phyloP scores from a whole-genome alignment of 1,284 basidiomycete species.

The Gymnopus androsaceus region DNA sequence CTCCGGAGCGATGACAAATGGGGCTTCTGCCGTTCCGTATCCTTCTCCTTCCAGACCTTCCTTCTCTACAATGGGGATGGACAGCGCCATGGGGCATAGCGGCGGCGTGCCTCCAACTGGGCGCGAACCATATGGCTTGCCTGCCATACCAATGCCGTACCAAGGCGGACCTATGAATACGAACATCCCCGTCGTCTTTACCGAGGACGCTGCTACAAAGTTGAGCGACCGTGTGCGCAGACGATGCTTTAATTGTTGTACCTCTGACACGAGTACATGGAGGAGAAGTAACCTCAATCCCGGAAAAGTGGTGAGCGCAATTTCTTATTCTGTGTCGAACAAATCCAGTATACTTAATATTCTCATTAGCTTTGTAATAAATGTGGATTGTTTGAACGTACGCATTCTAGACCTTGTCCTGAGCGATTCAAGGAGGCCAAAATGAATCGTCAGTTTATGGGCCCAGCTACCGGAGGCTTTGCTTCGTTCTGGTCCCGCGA shows the following conservation, averaged over 20 bases:
- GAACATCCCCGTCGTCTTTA: constrained; percentile 39
- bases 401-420: constrained; percentile 75
- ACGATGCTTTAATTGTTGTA: constrained; percentile 62
- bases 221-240: constrained; percentile 58
- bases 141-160: constrained; percentile 8
- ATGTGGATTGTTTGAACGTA: constrained; percentile 80
- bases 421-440: too few relatives aligned
- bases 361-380: constrained; percentile 76
- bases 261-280: constrained; percentile 80
- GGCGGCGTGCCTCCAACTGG: background rate
- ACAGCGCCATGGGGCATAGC: background rate
- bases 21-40: background rate
- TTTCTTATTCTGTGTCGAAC: constrained; percentile 7
- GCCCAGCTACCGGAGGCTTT: too few relatives aligned
- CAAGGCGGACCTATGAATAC: background rate
- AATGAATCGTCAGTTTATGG: too few relatives aligned
- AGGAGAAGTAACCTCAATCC: constrained; percentile 73
- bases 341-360: constrained; percentile 10
- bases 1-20: too few relatives aligned
- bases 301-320: constrained; percentile 72
- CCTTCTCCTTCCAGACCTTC: background rate
- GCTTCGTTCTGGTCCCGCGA: too few relatives aligned
- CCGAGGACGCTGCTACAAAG: constrained; percentile 63
- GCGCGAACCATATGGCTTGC: constrained; percentile 2
- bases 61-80: background rate